Evolutionary conservation across 2,329 filamentous ascomycete genomes (phyloP), one percentile per base, ranked within the genome.

Genomic region (Raffaelea deltoideospora): DNA sequence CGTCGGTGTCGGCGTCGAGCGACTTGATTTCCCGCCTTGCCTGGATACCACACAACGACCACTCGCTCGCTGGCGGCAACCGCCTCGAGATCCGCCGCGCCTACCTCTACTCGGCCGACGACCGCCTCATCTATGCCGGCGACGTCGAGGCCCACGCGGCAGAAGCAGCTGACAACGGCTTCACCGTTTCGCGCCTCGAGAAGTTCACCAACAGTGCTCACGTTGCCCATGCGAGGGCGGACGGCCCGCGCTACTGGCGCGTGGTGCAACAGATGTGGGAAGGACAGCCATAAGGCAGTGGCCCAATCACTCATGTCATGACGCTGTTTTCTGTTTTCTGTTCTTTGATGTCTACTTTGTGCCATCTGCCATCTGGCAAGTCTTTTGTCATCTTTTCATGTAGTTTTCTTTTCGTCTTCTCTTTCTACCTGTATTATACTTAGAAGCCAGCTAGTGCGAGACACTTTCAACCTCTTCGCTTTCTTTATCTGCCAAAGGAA

Each of bases 81-180:
- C 48, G 45, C 10, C 47, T 46, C 23, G 65, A 69, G 49, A 54
- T 53, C 4, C 52, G 59, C 17, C 55, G 69, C 26, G 53, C 59
- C n/a, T 75, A 73, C 42, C 42, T 73, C 15, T 74, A 71, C 41
- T 61, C 64, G 10, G 53, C 57, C 26, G 57, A 50, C 2, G 70
- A 75, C 46, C 40, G 45, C 26, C 54, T 72, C 42, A 61, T 74
- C 5, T 50, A 55, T 3, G 63, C 53, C 49, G 44, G 41, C 8
- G 59, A 69, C 40, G 56, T 74, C 5, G 64, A 71, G 48, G 46
- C 45, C 30, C 66, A 73, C 43, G 65, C 63, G 0, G 47, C 41
- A 3, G 52, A 60, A 31, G 65, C 68, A 0, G 45, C 36, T 22
- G 40, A 44, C 7, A 52, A 45, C 9, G 65, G 64, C 2, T 61